A percentile compares a stretch with the other conserved stretches of the same genome.
These are phyloP conservation scores for Lenwebbia sp. DNA, from an alignment of 345 rosid species.

Conservation along the genomic window DNA sequence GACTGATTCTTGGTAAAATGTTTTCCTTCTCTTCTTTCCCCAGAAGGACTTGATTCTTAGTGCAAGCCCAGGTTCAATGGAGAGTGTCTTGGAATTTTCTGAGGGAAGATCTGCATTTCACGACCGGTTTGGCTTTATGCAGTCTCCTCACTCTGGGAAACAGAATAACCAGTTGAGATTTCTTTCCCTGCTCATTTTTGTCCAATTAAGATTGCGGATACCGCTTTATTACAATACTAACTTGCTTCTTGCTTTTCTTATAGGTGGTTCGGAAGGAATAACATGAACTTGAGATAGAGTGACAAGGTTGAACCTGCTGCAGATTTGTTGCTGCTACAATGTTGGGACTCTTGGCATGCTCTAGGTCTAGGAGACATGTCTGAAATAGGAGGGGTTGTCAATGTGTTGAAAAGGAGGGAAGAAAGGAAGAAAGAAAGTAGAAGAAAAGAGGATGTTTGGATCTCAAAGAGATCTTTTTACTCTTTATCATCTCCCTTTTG, in stretches of 20 bases:
- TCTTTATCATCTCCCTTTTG: slow-evolving; percentile 4
- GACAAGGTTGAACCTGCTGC: neutral
- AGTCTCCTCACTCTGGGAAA: slow-evolving; percentile 27
- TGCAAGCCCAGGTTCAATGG: neutral
- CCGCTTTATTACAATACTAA: neutral
- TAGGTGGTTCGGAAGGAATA: slow-evolving; percentile 37
- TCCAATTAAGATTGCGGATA: neutral
- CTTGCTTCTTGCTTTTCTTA: neutral
- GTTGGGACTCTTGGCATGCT: neutral
- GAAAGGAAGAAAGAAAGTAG: neutral
- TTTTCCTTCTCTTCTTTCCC: neutral
- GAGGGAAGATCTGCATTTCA: slow-evolving; percentile 46
- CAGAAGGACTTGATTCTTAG: neutral
- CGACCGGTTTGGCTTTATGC: slow-evolving; percentile 24
- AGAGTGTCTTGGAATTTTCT: neutral
- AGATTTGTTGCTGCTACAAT: neutral
- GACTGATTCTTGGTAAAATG: neutral
- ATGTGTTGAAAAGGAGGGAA: neutral
- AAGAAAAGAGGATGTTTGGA: neutral
- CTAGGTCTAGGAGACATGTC: neutral
- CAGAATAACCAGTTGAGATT: slow-evolving; percentile 39
- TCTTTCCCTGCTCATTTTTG: neutral
- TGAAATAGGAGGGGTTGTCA: neutral
- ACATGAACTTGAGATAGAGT: slow-evolving; percentile 6
- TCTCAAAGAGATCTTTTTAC: slow-evolving; percentile 11